Conservation (phyloP, 1,284 basidiomycete genomes). For the Malassezia sympodialis region DNA sequence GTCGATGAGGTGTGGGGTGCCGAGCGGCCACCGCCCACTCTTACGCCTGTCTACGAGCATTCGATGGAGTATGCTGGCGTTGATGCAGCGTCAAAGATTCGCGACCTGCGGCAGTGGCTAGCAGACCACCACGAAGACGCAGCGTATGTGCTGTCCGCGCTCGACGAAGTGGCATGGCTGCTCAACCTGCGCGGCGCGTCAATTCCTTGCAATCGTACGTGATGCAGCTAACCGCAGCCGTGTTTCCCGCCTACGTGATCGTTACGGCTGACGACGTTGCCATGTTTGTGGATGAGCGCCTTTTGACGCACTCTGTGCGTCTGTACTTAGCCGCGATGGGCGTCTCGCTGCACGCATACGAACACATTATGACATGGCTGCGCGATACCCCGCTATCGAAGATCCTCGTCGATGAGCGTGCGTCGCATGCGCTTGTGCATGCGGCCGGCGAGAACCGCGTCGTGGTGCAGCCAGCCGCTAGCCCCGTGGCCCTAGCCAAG, state of each 20-base stretch:
- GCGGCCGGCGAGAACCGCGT: constrained; percentile 24
- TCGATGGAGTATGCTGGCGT: constrained; percentile 63
- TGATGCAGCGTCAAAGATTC: constrained; percentile 41
- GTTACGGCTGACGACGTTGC: constrained; percentile 19
- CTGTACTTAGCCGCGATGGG: constrained; percentile 2
- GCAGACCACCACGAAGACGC: neutral
- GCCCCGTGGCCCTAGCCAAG: constrained; percentile 34
- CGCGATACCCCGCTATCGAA: neutral
- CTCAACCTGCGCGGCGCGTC: constrained; percentile 41
- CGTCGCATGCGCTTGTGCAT: constrained; percentile 30
- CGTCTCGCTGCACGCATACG: constrained; percentile 9
- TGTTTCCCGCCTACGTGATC: constrained; percentile 39
- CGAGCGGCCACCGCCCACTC: constrained; percentile 61
- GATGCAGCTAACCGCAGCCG: constrained; percentile 8
- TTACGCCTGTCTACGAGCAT: constrained; percentile 64
- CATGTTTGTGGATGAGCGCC: constrained; percentile 28
- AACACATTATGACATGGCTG: constrained; percentile 5
- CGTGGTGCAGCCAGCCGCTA: neutral
- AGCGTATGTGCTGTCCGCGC: constrained; percentile 30
- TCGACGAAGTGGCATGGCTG: constrained; percentile 43
- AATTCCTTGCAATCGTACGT: constrained; percentile 31
- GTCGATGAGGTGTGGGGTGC: constrained; percentile 68
- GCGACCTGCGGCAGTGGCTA: constrained; percentile 26
- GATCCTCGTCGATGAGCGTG: neutral
- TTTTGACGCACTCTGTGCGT: constrained; percentile 19